Percentiles rank a stretch among this genome's conserved stretches.
These are phyloP conservation scores for Golubevia sp. DNA, from an alignment of 1,284 basidiomycete species.

Conservation along the genomic window DNA sequence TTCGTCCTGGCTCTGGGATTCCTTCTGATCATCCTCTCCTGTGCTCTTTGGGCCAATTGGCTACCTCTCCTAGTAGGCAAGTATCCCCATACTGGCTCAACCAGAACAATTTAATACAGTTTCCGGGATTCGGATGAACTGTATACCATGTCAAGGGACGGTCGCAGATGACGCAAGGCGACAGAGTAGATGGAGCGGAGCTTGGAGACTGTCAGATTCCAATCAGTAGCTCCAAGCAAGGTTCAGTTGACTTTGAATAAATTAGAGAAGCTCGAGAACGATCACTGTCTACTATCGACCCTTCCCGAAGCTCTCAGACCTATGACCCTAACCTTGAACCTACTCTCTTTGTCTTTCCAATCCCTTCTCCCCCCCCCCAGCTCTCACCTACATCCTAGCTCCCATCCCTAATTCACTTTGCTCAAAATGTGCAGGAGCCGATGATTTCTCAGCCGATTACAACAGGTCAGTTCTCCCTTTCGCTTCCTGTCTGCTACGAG, in stretches of 20 bases:
- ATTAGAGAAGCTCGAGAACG: too few relatives aligned
- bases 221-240: not conserved
- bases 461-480: slow-evolving; percentile 57
- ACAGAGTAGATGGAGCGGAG: too few relatives aligned
- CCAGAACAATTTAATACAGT: not conserved
- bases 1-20: slow-evolving; percentile 97
- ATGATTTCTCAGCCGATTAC: slow-evolving; percentile 67
- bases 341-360: not conserved
- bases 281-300: not conserved
- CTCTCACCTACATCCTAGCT: slow-evolving; percentile 90
- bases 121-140: not conserved
- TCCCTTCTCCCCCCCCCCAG: slow-evolving; percentile 64
- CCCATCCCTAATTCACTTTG: slow-evolving; percentile 89
- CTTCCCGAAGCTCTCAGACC: not conserved
- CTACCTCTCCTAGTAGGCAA: slow-evolving; percentile 91
- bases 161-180: too few relatives aligned
- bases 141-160: not conserved
- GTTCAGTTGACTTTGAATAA: too few relatives aligned
- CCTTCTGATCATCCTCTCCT: slow-evolving; percentile 94
- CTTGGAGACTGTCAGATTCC: not conserved
- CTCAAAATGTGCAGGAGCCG: slow-evolving; percentile 65
- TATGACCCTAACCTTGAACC: not conserved
- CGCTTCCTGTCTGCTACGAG: not conserved
- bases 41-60: slow-evolving; percentile 96
- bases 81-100: too few relatives aligned